These are phyloP conservation scores for Microbotryum violaceum DNA, from an alignment of 1,284 basidiomycete species.

Conservation along the genomic window DNA sequence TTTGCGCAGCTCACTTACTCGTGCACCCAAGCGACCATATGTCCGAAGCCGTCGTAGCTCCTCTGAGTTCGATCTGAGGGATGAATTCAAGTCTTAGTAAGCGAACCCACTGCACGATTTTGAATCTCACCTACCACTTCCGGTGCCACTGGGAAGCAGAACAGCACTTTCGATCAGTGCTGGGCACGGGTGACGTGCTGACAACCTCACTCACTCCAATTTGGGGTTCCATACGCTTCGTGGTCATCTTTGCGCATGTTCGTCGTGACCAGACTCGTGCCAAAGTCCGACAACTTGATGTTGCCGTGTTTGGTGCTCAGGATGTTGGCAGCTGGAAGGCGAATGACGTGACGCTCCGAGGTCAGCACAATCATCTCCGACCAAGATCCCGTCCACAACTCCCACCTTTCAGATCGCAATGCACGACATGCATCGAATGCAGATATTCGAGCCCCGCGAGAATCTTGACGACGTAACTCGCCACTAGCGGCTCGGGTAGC, in stretches of 20 bases:
- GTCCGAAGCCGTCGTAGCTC: conserved; percentile 51
- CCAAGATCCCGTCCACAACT: too few species aligned
- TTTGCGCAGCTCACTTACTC: conserved; percentile 31
- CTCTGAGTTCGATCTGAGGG: conserved; percentile 58
- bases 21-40: conserved; percentile 93
- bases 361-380: background rate
- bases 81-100: background rate
- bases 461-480: conserved; percentile 85
- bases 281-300: conserved; percentile 58
- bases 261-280: conserved; percentile 23
- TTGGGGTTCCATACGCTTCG: conserved; percentile 83
- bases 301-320: conserved; percentile 58
- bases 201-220: conserved; percentile 60
- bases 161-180: background rate
- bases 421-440: conserved; percentile 50
- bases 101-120: too few species aligned
- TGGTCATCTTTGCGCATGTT: conserved; percentile 36
- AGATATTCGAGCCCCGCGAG: conserved; percentile 85
- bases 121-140: conserved; percentile 48
- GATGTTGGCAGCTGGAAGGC: conserved; percentile 47
- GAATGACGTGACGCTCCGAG: background rate
- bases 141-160: conserved; percentile 60
- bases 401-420: conserved; percentile 48
- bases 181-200: background rate
- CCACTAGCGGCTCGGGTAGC: conserved; percentile 78